A percentile compares a stretch with the other conserved stretches of the same genome.
Conservation (phyloP, 2,329 filamentous ascomycete genomes). For the Penicillium sp. region DNA sequence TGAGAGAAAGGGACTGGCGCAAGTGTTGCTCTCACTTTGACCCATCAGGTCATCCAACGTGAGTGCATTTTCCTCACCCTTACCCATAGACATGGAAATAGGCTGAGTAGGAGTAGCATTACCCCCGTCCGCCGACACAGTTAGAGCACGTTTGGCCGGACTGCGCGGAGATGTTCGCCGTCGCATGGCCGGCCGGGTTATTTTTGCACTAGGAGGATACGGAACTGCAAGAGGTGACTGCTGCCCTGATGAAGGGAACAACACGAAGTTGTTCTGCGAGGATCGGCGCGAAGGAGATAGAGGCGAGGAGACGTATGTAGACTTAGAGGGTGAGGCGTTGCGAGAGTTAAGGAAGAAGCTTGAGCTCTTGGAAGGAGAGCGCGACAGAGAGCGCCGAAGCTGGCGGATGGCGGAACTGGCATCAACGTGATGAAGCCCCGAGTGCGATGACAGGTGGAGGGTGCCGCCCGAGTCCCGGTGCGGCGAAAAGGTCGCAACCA, state of each 20-base stretch:
- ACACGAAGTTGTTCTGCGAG: constrained; percentile 54
- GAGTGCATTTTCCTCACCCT: constrained; percentile 48
- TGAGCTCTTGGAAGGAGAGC: constrained; percentile 81
- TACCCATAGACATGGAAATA: constrained; percentile 39
- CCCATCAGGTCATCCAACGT: constrained; percentile 30
- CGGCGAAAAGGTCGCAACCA: constrained; percentile 51
- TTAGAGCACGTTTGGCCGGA: constrained; percentile 75
- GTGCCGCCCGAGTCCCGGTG: constrained; percentile 65
- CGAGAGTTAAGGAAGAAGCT: constrained; percentile 63
- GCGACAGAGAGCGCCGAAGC: constrained; percentile 80
- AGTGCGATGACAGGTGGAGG: constrained; percentile 82
- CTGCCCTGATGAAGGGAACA: constrained; percentile 44
- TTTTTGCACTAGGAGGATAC: constrained; percentile 64
- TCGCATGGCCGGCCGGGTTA: constrained; percentile 48
- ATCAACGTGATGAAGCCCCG: constrained; percentile 77
- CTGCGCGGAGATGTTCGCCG: constrained; percentile 73
- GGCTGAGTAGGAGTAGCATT: constrained; percentile 60
- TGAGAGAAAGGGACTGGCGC: constrained; percentile 34
- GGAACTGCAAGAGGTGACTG: constrained; percentile 61
- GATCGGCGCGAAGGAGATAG: constrained; percentile 59
- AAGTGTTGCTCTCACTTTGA: constrained; percentile 21
- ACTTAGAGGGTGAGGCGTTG: constrained; percentile 52
- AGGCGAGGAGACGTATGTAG: constrained; percentile 50
- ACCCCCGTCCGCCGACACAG: constrained; percentile 66
- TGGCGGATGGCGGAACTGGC: constrained; percentile 78